Base-by-base conservation (phyloP, 192 early-diverging fungal genomes). In the Radiomyces spectabilis region DNA sequence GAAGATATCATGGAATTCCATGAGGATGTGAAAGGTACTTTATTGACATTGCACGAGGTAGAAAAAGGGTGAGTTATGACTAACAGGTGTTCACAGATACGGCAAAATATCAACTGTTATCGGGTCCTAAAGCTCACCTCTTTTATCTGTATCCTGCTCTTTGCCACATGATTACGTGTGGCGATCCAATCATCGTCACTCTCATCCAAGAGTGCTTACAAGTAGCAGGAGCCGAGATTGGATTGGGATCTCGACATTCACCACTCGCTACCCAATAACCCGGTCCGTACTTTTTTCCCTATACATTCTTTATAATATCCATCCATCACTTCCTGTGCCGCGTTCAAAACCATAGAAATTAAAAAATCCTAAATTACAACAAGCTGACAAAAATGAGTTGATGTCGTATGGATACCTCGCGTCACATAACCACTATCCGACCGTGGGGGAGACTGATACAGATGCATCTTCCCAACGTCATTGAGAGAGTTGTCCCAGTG, bases 81-180 rank as follows among this genome's bases (percentile, higher is more conserved):
- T 48, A 53, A 53, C 40, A 22, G 12, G 3, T 18, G 18, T 42
- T 49, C 15, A 38, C 34, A 77, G 79, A 73, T 55, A 65, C 62
- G 15, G 46, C 77, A 31, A 74, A 73, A 34, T 62, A 72, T 31
- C 63, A 75, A 43, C 63, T 84, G 44, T 65, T 88, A 22, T 65
- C 76, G 16, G 79, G 84, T 19, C 54, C 70, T 5, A 62, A 59
- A 22, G 82, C 84, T n/a, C 84, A 86, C 43, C 24, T 87, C 26
- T 90, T 86, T 68, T 80, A 75, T 57, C 59, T 90, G 30, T 87
- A 85, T 59, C 80, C 82, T 13, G 40, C 74, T 12, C 50, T 90
- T 16, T 83, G 79, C 59, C 73, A 83, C 29, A 73, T 74, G 18
- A 68, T 81, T 55, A 67, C 70, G 12, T 71, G 71, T 31, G 59